Conservation (phyloP, 306 rosid species). For the Morella rubra region DNA sequence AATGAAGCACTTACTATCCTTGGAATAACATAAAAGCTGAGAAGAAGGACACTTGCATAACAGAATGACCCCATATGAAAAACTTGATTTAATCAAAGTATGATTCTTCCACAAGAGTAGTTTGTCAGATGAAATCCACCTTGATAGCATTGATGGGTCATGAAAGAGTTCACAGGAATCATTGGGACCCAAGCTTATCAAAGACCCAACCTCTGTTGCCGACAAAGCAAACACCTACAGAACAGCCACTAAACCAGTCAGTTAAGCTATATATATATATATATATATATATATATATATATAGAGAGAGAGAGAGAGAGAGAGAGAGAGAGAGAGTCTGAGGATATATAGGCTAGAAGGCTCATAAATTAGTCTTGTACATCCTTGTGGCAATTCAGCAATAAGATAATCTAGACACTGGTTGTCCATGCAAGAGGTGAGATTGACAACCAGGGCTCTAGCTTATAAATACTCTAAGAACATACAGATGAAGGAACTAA, state of each 20-base stretch:
- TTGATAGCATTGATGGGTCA: slow-evolving; percentile 84
- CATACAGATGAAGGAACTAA: slow-evolving; percentile 1
- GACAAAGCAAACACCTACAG: slow-evolving; percentile 73
- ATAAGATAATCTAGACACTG: slow-evolving; percentile 17
- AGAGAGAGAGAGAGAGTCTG: slow-evolving; percentile 10
- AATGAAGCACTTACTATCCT: slow-evolving; percentile 23
- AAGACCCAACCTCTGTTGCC: slow-evolving; percentile 82
- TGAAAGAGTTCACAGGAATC: slow-evolving; percentile 94
- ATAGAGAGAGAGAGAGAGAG: slow-evolving; percentile 16
- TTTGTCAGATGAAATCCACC: slow-evolving; percentile 41
- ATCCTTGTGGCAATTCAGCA: neutral
- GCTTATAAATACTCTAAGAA: neutral
- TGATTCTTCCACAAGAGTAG: slow-evolving; percentile 8
- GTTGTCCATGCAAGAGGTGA: slow-evolving; percentile 4
- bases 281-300: neutral
- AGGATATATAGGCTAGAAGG: slow-evolving; percentile 2
- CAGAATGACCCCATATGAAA: slow-evolving; percentile 12
- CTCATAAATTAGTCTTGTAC: slow-evolving; percentile 14
- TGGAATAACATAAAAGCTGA: slow-evolving; percentile 11
- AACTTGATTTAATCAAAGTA: slow-evolving; percentile 20
- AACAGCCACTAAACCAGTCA: slow-evolving; percentile 15
- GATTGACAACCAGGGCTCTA: neutral
- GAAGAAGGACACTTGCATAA: neutral
- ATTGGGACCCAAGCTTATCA: slow-evolving; percentile 71
- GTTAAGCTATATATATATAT: slow-evolving; percentile 6